Evolutionary conservation across 345 rosid species (phyloP).

Genomic region (Rhizophora mangle): DNA sequence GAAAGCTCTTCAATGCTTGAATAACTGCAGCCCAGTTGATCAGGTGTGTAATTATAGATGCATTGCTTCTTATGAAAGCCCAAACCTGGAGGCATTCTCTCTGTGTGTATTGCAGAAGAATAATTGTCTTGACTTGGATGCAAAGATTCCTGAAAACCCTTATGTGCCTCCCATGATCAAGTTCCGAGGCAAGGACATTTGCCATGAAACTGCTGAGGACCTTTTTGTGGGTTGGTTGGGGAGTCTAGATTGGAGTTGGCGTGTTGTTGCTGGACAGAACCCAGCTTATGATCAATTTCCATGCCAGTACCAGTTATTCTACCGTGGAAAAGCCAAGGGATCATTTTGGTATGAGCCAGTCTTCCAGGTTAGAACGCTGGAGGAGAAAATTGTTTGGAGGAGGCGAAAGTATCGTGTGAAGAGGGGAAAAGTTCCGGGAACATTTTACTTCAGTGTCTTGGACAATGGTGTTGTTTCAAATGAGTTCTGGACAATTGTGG

Average conservation of each 20-base stretch:
- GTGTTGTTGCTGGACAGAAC: conserved; percentile 88
- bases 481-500: conserved; percentile 85
- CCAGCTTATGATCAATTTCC: conserved; percentile 98
- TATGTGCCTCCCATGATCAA: conserved; percentile 59
- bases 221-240: conserved; percentile 92
- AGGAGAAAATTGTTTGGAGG: conserved; percentile 77
- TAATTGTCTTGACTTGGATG: conserved; percentile 77
- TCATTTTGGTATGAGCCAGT: conserved; percentile 95
- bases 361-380: conserved; percentile 77
- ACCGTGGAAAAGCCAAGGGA: conserved; percentile 84
- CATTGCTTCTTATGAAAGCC: conserved; percentile 93
- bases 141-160: conserved; percentile 71
- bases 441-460: conserved; percentile 74
- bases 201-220: conserved; percentile 74
- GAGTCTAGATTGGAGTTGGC: conserved; percentile 84
- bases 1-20: conserved; percentile 90
- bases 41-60: conserved; percentile 91
- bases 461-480: conserved; percentile 93
- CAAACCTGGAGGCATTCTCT: conserved; percentile 78
- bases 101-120: conserved; percentile 81
- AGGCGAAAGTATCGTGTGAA: conserved; percentile 80
- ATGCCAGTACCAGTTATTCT: conserved; percentile 87
- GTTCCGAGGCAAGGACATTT: conserved; percentile 57
- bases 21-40: conserved; percentile 83
- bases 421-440: conserved; percentile 63